Evolutionary conservation across 2,329 filamentous ascomycete genomes (phyloP).

Genomic region (Capronia americana): DNA sequence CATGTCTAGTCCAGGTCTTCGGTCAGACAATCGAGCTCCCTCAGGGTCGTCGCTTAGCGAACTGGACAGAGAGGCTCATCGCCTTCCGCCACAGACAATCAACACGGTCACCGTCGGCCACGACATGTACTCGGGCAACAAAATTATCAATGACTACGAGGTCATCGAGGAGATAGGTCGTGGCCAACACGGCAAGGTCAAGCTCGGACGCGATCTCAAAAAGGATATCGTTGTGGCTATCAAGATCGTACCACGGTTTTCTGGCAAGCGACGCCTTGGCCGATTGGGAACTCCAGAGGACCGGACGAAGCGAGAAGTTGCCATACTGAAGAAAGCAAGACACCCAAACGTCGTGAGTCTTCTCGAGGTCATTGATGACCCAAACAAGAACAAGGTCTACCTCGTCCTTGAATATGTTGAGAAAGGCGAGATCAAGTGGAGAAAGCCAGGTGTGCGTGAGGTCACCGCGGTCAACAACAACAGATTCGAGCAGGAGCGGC

Average conservation of each 20-base stretch:
- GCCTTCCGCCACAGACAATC: constrained; percentile 81
- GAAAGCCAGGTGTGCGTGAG: constrained; percentile 82
- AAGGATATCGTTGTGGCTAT: constrained; percentile 86
- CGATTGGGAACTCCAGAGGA: constrained; percentile 70
- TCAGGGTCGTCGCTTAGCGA: constrained; percentile 46
- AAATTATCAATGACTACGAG: constrained; percentile 97
- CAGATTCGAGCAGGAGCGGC: constrained; percentile 74
- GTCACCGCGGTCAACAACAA: constrained; percentile 83
- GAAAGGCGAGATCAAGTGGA: constrained; percentile 91
- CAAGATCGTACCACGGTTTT: constrained; percentile 97
- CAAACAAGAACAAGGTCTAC: constrained; percentile 95
- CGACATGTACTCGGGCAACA: constrained; percentile 86
- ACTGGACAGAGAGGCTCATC: constrained; percentile 69
- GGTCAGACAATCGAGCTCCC: constrained; percentile 43
- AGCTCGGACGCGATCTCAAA: constrained; percentile 81
- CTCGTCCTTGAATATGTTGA: constrained; percentile 96
- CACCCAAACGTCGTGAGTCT: constrained; percentile 97
- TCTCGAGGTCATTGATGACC: constrained; percentile 96
- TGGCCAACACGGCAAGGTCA: constrained; percentile 97
- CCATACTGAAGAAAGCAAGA: constrained; percentile 96
- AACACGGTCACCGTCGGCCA: constrained; percentile 91
- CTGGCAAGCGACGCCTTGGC: constrained; percentile 89
- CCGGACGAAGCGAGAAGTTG: constrained; percentile 91
- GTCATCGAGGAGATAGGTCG: constrained; percentile 95
- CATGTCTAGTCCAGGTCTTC: constrained; percentile 54